Base-by-base conservation (phyloP, 306 rosid genomes). In the Sphenostylis stenocarpa region DNA sequence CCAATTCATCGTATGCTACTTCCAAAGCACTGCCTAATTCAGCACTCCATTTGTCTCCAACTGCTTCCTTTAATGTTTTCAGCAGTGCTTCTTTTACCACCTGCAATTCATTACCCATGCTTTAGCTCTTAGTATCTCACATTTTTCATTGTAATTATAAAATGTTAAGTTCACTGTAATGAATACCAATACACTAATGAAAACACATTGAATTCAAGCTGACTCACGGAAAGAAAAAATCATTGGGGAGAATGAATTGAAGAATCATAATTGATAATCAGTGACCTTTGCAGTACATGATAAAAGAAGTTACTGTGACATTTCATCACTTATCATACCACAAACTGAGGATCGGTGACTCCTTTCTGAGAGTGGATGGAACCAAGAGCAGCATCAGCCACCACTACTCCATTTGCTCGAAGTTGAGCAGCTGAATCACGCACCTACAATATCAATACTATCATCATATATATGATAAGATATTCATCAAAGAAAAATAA, bases 61-160 rank as follows among this genome's bases (percentile, higher is more conserved):
- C 66, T 0, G 69, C 85, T 39, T 62, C 81, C 60, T 82, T 76
- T 29, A 82, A 7, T 63, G 85, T 63, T 33, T 45, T 39, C 53
- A 81, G 2, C 3, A 75, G 5, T 51, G 81, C 81, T 76, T 81
- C 81, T 51, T 81, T 81, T 0, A 81, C 73, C 73, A 69, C 85
- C 81, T 81, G 5, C 17, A 24, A 7, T 19, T 11, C 26, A 57
- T 8, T 14, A 57, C 3, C 5, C 0, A 14, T 26, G 8, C 0
- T 7, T 51, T 53, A 53, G 29, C 0, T 52, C 28, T 49, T 31
- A 3, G 36, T 14, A 1, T 26, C 29, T 26, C 3, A 1, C 29
- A 26, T 26, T n/a, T n/a, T n/a, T n/a, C n/a, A n/a, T n/a, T n/a
- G n/a, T n/a, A n/a, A n/a, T n/a, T n/a, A n/a, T n/a, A n/a, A n/a